Base-by-base conservation (phyloP, 2,329 filamentous ascomycete species). In the Trichoderma lentiforme region DNA sequence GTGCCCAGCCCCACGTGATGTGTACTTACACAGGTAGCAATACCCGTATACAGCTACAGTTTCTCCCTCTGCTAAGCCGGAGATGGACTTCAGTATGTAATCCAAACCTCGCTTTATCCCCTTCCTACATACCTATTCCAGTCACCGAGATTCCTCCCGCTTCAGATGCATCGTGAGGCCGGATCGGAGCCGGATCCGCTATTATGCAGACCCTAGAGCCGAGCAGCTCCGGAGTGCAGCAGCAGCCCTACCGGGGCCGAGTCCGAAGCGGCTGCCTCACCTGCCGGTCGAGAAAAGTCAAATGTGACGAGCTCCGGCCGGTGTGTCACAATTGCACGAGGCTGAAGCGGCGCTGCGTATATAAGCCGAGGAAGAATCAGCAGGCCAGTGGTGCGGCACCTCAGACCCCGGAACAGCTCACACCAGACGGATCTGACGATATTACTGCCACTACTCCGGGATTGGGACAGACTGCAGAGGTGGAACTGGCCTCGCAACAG, bases 181-280 rank as follows among this genome's bases (percentile, higher is more conserved):
- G 57, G 8, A 8, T 30, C 28, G 28, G 62, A 34, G 6, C 62
- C 28, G 21, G 63, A 56, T 66, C 43, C 63, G n/a, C 43, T 66
- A n/a, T 28, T 32, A 66, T 66, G 43, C 63, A 56, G 56, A 6
- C 36, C 24, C 30, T 57, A 58, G 32, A 68, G 30, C 24, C 67
- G 12, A 51, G 9, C 8, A n/a, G 15, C 57, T 36, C 51, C 30
- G 57, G 26, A 34, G 36, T 7, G 26, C 67, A 70, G 34, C 39
- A n/a, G 30, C 47, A 53, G 47, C 32, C 62, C 18, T 76, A 76
- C 11, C 75, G 74, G 14, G 75, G 75, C 43, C 72, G 75, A 15
- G 75, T 76, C 24, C 71, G 75, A 8, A 76, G 71, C 47, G 75
- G 75, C 12, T 76, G 75, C 56, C 73, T 75, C 4, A 75, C 74